These are phyloP conservation scores for Phytopythium helicoides DNA, from an alignment of 352 stramenopile species.

Conservation along the genomic window DNA sequence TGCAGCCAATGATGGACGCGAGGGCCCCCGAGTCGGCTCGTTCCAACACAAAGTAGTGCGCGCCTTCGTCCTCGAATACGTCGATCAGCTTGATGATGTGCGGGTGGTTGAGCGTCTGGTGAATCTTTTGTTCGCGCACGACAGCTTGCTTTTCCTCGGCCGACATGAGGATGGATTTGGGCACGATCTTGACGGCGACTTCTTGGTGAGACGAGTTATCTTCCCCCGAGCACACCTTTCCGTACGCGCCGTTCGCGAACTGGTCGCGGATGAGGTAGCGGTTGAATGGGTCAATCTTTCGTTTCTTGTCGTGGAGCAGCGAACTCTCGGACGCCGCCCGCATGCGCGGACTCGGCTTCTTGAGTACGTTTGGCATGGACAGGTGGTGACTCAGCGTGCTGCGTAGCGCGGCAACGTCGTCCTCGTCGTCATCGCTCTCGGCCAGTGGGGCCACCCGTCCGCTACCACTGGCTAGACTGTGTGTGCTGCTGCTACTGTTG, in stretches of 20 bases:
- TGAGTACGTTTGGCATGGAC: constrained; percentile 6
- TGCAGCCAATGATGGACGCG: constrained; percentile 43
- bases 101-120: constrained; percentile 59
- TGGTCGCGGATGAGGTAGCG: constrained; percentile 70
- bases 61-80: constrained; percentile 66
- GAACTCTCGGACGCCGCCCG: constrained; percentile 30
- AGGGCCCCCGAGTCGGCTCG: constrained; percentile 56
- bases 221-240: constrained; percentile 57
- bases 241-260: constrained; percentile 69
- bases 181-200: constrained; percentile 76
- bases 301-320: constrained; percentile 47
- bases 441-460: constrained; percentile 8
- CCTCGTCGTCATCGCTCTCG: neutral
- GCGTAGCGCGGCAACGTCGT: neutral
- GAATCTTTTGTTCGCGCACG: constrained; percentile 68
- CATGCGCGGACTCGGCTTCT: constrained; percentile 11
- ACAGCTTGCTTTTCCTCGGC: constrained; percentile 71
- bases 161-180: constrained; percentile 68
- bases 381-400: neutral
- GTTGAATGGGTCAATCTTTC: constrained; percentile 32
- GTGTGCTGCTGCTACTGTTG: constrained; percentile 19
- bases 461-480: constrained; percentile 13
- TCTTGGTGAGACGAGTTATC: constrained; percentile 46
- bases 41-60: constrained; percentile 76
- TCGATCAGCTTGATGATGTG: constrained; percentile 79